Base-by-base conservation (phyloP, 164 flowering plant genomes). In the Malania oleifera region DNA sequence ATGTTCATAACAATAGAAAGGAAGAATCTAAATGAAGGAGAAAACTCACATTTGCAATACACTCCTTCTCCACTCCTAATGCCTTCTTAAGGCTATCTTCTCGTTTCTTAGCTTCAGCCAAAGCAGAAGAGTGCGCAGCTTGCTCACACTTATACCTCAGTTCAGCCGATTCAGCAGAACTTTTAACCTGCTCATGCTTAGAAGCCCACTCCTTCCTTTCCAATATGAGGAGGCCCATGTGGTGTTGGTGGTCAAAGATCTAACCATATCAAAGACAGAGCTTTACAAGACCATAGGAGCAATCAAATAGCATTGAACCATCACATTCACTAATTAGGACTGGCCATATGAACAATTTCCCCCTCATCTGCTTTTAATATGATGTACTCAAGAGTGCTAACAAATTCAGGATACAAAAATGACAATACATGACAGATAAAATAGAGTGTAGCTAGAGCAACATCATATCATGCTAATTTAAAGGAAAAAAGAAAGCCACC, bases 211-310 rank as follows among this genome's bases (percentile, higher is more conserved):
- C 96, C 69, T 88, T 86, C 52, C 56, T 86, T 76, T 93, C 99
- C 80, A 93, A 31, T 52, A 93, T 57, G 52, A 93, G 91, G 64
- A 93, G 89, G 12, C 99, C 99, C 97, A 93, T 88, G 22, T 93
- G 89, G 56, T 90, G 79, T 68, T 93, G 96, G 68, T 73, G 81
- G 13, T 90, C 97, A 71, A 71, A 81, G 2, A 88, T 52, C 99
- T 93, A 65, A 34, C 38, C 11, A 34, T 34, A 34, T n/a, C n/a
- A n/a, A n/a, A n/a, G n/a, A n/a, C n/a, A n/a, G n/a, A n/a, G n/a
- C n/a, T n/a, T n/a, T n/a, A n/a, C n/a, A n/a, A n/a, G n/a, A n/a
- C n/a, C n/a, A n/a, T n/a, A n/a, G n/a, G n/a, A n/a, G n/a, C n/a
- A n/a, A n/a, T 38, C 1, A 38, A 38, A 38, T 38, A 38, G 7